Base-by-base conservation (phyloP, 2,329 filamentous ascomycete genomes). In the Aspergillus sp. region DNA sequence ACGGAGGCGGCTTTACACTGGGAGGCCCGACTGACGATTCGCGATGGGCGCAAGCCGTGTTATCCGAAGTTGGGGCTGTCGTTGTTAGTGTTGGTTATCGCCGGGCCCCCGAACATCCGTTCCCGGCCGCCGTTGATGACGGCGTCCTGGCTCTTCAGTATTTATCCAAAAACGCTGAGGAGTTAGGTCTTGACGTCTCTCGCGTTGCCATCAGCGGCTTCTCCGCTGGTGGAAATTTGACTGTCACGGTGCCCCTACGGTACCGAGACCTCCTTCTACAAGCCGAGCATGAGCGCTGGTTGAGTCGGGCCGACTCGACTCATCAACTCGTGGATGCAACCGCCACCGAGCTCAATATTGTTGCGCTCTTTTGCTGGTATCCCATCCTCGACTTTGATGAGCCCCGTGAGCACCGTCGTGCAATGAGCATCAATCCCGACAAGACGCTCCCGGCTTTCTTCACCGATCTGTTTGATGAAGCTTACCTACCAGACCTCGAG, bases 101-200 rank as follows among this genome's bases (percentile, higher is more conserved):
- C 15, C 78, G 81, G 17, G 85, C 85, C 0, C 85, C 85, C 3
- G 84, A 87, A 66, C 73, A 81, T 59, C 83, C 84, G 0, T 88
- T 87, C 63, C 85, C 85, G 2, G 84, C 81, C 0, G 83, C 85
- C 0, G 84, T 87, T 3, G 85, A 88, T 62, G 85, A 88, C 61
- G 84, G 84, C 19, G 84, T 84, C 6, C 84, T 86, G 57, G 83
- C 85, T 2, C 72, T 88, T 19, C 73, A 86, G 5, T 86, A 83
- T 70, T 76, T 87, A 5, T 79, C 83, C 34, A 72, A 79, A 30
- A 75, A 87, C 65, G 83, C 84, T 0, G 72, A 77, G 4, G 82
- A 85, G 51, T 70, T 87, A 33, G 79, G 81, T 39, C 75, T 88
- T 40, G 84, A 88, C 65, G 70, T 80, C 2, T 78, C 80, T 30